Base-by-base conservation (phyloP, 2,329 filamentous ascomycete genomes). In the Grosmannia penicillata region DNA sequence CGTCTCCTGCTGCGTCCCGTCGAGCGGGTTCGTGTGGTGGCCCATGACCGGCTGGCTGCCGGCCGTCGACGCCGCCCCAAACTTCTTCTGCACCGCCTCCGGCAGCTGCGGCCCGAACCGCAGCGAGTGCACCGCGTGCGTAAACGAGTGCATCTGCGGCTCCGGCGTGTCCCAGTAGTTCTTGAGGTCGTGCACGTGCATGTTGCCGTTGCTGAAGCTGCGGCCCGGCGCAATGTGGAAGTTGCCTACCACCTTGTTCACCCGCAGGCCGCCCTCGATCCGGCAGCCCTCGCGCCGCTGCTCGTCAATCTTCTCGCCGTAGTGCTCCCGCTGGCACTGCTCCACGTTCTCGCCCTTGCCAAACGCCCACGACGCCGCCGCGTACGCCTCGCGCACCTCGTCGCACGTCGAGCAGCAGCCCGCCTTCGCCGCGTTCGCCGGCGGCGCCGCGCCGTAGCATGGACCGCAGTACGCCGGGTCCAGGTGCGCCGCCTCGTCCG, bases 181-280 rank as follows among this genome's bases (percentile, higher is more conserved):
- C 59, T 94, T 86, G 46, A 98, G 68, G 55, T 98, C 93, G 64
- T 98, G 91, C 17, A 95, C 84, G 62, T 98, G 91, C 75, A 96
- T 81, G 63, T 94, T 93, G 48, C 85, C 86, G 53, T 83, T 93
- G 59, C 82, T 93, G 71, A 96, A 96, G 57, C 81, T 89, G 60
- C 89, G 84, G 51, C 91, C 91, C 1, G 91, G 91, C 1, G 93
- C 91, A 51, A 98, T 81, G 60, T 98, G 91, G 71, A 98, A 98
- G 66, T 98, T 98, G 40, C 91, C 91, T 39, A 98, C 73, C 21
- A 98, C 91, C 64, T 98, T 98, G 70, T 98, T 98, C 48, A 98
- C 93, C 34, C 84, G 82, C 49, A 98, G 73, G 28, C 76, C 75
- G 43, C 91, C 91, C 58, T 95, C 86, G 47, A 98, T 82, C 36